Conservation (phyloP, 495 filamentous ascomycete species). For the Aspergillus sparsus region DNA sequence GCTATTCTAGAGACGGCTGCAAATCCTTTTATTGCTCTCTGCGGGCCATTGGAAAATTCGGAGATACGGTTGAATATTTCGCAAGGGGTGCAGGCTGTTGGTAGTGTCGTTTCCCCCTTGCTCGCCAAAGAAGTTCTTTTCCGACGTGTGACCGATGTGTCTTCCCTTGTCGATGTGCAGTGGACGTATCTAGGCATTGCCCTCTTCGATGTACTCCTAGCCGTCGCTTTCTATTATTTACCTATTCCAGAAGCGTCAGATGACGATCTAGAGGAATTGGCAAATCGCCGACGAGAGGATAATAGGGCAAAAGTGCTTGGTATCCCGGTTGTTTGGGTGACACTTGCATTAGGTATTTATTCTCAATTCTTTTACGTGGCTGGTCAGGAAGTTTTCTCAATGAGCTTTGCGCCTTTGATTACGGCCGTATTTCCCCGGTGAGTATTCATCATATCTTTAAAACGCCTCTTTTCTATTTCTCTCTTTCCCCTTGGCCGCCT, state of each 20-base stretch:
- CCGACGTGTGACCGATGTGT: constrained; percentile 48
- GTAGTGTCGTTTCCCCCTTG: constrained; percentile 61
- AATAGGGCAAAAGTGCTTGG: constrained; percentile 48
- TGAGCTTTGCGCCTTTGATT: constrained; percentile 47
- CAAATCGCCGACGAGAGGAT: constrained; percentile 52
- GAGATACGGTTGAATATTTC: constrained; percentile 67
- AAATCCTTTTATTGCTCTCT: constrained; percentile 69
- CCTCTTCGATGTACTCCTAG: constrained; percentile 63
- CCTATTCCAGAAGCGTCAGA: constrained; percentile 69
- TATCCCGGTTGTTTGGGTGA: constrained; percentile 57
- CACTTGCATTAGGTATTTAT: constrained; percentile 56
- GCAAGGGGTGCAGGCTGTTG: constrained; percentile 68
- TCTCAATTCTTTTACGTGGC: constrained; percentile 68
- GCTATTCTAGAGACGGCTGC: constrained; percentile 64
- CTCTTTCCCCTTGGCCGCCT: neutral
- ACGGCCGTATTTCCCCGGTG: constrained; percentile 31
- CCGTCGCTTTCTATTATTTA: constrained; percentile 64
- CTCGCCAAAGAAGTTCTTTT: constrained; percentile 65
- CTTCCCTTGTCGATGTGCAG: constrained; percentile 64
- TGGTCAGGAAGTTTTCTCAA: constrained; percentile 61
- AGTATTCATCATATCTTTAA: constrained; percentile 19
- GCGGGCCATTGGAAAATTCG: constrained; percentile 64
- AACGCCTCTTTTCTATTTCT: constrained; percentile 21
- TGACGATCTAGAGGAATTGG: constrained; percentile 58
- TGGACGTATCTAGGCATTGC: constrained; percentile 73